Evolutionary conservation across 2,329 filamentous ascomycete genomes (phyloP).

Genomic region (Neopestalotiopsis rosae): DNA sequence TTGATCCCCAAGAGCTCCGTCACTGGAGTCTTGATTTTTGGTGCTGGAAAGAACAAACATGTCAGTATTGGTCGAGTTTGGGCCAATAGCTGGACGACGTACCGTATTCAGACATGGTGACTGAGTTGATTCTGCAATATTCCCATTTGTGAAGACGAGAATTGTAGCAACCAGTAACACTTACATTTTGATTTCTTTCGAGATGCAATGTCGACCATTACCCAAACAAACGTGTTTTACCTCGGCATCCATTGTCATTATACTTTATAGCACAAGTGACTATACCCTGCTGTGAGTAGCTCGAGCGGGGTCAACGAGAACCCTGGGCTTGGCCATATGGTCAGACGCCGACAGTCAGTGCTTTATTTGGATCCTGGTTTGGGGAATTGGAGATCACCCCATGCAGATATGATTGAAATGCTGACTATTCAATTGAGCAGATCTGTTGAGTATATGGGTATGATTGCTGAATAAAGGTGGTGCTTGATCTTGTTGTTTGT

Average conservation of each 20-base stretch:
- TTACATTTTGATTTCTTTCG: not conserved
- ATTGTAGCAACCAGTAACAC: not conserved
- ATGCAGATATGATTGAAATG: too few relatives aligned
- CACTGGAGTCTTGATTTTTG: constrained; percentile 65
- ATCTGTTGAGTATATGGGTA: too few relatives aligned
- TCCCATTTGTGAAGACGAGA: not conserved
- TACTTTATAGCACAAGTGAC: not conserved
- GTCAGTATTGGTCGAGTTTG: not conserved
- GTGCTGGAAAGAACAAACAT: not conserved
- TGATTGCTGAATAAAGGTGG: too few relatives aligned
- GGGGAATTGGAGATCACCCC: too few relatives aligned
- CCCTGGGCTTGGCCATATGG: not conserved
- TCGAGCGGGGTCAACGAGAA: not conserved
- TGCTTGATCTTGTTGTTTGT: too few relatives aligned
- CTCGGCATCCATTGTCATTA: not conserved
- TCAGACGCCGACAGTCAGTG: not conserved
- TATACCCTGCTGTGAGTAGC: not conserved
- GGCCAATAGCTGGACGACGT: not conserved
- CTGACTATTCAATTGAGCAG: too few relatives aligned
- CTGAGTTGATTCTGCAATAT: not conserved
- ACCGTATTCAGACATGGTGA: not conserved
- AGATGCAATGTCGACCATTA: not conserved
- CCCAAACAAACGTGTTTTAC: not conserved
- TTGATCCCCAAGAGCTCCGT: constrained; percentile 97
- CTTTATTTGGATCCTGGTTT: too few relatives aligned